Evolutionary conservation across 1,284 basidiomycete species (phyloP), one percentile per base, ranked within the genome.

Genomic region (Microbotryum saponariae): DNA sequence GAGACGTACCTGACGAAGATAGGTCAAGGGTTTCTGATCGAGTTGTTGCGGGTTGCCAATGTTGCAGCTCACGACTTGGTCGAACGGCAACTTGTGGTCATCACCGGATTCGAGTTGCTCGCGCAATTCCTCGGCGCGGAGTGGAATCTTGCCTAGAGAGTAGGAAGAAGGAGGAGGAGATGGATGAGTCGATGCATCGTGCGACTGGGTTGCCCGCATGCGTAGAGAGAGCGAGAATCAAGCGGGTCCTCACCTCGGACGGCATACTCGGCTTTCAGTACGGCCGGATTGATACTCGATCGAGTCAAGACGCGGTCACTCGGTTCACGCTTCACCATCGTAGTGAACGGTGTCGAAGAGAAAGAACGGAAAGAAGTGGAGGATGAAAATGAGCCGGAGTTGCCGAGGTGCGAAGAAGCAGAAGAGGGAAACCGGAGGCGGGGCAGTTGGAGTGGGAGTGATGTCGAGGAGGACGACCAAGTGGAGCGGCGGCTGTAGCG

Each of bases 41-140:
- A 98, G 81, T 77, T 97, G 94, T 78, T 98, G 94, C 0, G 94
- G 94, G 75, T 98, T 98, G 10, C 94, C 94, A 63, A 98, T 98
- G 78, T 98, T 98, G 68, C 91, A 91, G 27, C 85, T 89, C 74
- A 97, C 91, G 76, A 98, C 82, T 70, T 85, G 85, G 73, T 85
- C 82, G 75, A 97, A 98, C 25, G 91, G 90, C 21, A 97, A 81
- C 21, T 31, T 9, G 31, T 70, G 69, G 8, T 73, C 65, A 25
- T 79, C 78, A 62, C 83, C 78, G 46, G 80, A 76, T 72, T 83
- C 82, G 71, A 94, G 83, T 70, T 80, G 76, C 56, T 85, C 84
- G 63, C 85, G 81, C 72, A 89, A 86, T 66, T 85, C 80, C 77
- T 97, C 92, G 3, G 94, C 92, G 74, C 87, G 89, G 79, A 92